Conservation (phyloP, 2,329 filamentous ascomycete genomes). For the Aspergillus sp. region DNA sequence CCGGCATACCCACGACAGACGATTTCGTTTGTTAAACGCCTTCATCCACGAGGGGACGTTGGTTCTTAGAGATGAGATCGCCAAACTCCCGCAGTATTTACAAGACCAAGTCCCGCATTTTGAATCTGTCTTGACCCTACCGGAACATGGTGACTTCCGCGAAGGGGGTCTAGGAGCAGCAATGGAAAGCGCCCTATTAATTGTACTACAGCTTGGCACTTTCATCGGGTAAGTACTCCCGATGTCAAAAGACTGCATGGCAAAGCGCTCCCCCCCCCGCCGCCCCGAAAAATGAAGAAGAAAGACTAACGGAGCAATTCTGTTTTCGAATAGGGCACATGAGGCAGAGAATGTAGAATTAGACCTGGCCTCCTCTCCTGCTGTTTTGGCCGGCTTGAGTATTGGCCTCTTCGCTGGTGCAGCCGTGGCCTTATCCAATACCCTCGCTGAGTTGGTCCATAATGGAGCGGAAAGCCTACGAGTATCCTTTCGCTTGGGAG, state of each 20-base stretch:
- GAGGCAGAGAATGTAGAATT: slow-evolving; percentile 27
- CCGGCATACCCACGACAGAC: slow-evolving; percentile 41
- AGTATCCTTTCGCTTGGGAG: slow-evolving; percentile 48
- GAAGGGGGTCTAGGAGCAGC: slow-evolving; percentile 44
- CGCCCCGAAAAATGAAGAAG: not conserved
- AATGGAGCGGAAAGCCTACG: slow-evolving; percentile 45
- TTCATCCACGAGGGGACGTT: slow-evolving; percentile 45
- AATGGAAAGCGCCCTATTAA: slow-evolving; percentile 48
- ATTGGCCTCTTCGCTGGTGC: slow-evolving; percentile 47
- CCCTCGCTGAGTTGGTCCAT: slow-evolving; percentile 40
- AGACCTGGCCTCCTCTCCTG: slow-evolving; percentile 22
- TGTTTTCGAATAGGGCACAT: not conserved
- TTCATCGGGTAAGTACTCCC: slow-evolving; percentile 43
- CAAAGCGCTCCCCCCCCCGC: too few species aligned
- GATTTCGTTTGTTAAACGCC: slow-evolving; percentile 35
- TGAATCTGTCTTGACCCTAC: slow-evolving; percentile 10
- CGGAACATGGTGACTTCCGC: slow-evolving; percentile 30
- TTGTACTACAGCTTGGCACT: slow-evolving; percentile 40
- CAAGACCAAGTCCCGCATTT: slow-evolving; percentile 21
- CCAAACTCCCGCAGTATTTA: slow-evolving; percentile 17
- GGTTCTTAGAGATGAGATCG: slow-evolving; percentile 43
- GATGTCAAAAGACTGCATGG: too few species aligned
- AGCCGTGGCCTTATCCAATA: slow-evolving; percentile 43
- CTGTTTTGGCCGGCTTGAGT: slow-evolving; percentile 43
- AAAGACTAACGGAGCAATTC: too few species aligned